Conservation (phyloP, 2,329 filamentous ascomycete species). For the Tolypocladium endophyticum region DNA sequence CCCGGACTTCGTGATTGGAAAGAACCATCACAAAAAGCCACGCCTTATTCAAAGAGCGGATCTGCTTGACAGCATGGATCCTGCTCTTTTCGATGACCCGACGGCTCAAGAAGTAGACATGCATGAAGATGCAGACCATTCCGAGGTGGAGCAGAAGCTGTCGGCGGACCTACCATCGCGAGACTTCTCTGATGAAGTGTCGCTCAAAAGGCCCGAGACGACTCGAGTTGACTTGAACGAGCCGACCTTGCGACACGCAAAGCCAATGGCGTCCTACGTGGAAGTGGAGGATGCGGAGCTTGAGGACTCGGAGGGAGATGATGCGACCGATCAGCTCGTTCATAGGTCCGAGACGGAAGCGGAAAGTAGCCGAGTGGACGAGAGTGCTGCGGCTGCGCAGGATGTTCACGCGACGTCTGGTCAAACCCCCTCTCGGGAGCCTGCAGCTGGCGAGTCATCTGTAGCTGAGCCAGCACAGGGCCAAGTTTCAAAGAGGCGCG, state of each 20-base stretch:
- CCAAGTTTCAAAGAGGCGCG: conserved; percentile 12
- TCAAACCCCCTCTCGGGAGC: background rate
- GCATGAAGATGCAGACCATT: conserved; percentile 7
- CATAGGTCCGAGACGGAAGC: conserved; percentile 1
- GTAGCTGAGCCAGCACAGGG: background rate
- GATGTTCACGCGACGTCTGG: conserved; percentile 19
- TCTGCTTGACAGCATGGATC: conserved; percentile 36
- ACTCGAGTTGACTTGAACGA: conserved; percentile 31
- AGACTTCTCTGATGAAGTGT: conserved; percentile 5
- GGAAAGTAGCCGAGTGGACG: conserved; percentile 6
- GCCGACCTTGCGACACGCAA: conserved; percentile 40
- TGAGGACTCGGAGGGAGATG: conserved; percentile 32
- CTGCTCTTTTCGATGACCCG: conserved; percentile 33
- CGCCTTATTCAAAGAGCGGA: conserved; percentile 17
- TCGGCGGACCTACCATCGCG: conserved; percentile 1
- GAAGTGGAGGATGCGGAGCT: conserved; percentile 32
- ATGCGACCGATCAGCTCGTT: conserved; percentile 17
- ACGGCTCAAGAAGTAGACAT: conserved; percentile 9
- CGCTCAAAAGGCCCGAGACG: conserved; percentile 10
- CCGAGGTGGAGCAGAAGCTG: conserved; percentile 8
- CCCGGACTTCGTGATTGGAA: conserved; percentile 40
- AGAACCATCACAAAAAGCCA: conserved; percentile 31
- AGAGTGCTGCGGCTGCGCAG: conserved; percentile 30
- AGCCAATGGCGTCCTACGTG: conserved; percentile 39
- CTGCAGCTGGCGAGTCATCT: conserved; percentile 1